Base-by-base conservation (phyloP, 352 stramenopile genomes). In the Elongisporangium prolatum region DNA sequence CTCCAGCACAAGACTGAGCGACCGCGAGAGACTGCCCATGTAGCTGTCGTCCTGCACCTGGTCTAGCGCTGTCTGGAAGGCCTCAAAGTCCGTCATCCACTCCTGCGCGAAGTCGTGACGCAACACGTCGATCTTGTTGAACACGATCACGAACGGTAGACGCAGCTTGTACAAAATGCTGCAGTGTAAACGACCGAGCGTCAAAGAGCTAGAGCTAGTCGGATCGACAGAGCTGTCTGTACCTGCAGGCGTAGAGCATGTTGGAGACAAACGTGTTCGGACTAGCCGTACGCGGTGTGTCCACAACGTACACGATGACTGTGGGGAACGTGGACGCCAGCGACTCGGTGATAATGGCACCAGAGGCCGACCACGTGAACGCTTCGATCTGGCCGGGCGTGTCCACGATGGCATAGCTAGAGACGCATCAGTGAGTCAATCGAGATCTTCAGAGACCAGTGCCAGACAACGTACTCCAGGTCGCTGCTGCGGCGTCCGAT, bases 251-350 rank as follows among this genome's bases (percentile, higher is more conserved):
- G 71, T 99, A 99, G 8, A 99, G 81, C 97, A 99, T 99, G 74
- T 99, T 99, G 70, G 86, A 98, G 97, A 99, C 99, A 72, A 99
- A 99, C 17, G 98, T 99, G 64, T 98, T 98, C 14, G 97, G 97
- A 48, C 81, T 98, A 18, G 89, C 84, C 0, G 95, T 98, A 58
- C 97, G 94, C 21, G 97, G 96, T 17, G 97, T 99, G 73, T 99
- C 97, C 54, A 99, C 87, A 17, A 99, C 96, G 72, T 99, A 99
- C 4, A 98, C 84, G 22, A 99, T 84, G 49, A 98, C 85, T 7
- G 97, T 99, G 54, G 97, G 97, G 75, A 99, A 99, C 10, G 96
- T 89, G 13, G 93, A 95, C 17, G 97, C 96, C 4, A 99, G 77
- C 14, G 95, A 95, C 66, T 99, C 97, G 22, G 96, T 98, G 64